Evolutionary conservation across 345 rosid species (phyloP), one percentile per base, ranked within the genome.

Genomic region (Lepidium didymum): DNA sequence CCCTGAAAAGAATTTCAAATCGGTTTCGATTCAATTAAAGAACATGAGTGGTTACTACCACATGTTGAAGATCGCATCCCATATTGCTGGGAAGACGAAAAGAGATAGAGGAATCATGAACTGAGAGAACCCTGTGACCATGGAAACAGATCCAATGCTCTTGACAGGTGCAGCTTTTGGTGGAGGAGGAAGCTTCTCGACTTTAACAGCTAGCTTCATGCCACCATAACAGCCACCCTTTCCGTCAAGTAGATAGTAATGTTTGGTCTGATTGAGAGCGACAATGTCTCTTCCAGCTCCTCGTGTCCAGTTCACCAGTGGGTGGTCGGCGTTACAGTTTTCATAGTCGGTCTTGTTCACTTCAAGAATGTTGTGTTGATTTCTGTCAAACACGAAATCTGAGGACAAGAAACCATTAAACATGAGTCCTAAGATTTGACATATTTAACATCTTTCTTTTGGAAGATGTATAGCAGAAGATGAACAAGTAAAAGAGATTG

Each of bases 211-310:
- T 7, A 94, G 14, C 82, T 91, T 94, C 89, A 89, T 86, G 54
- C 96, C 99, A 0, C 91, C 73, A 0, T 33, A 87, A 79, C 99
- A 94, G 75, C 89, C 89, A 34, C 99, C 97, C 60, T 84, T 89
- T 56, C 99, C 93, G 21, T 93, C 90, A 10, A 91, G 76, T 62
- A 91, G 73, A 58, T 91, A 94, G 88, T 86, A 94, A 6, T 77
- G 70, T 0, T 87, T 84, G 12, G 92, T 89, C 65, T 68, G 86
- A 9, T 91, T 91, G 60, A 94, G 85, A 3, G 95, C 87, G 62
- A 89, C 96, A 27, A 91, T 78, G 56, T 94, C 99, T 64, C 99
- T 86, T 34, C 99, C 97, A 3, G 93, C 89, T 68, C 99, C 97
- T 3, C 46, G 81, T 16, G 97, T 91, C 91, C 90, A 94, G 73